Percentiles rank a stretch among this genome's conserved stretches.
phyloP scores from a whole-genome alignment of 768 basidiomycete species.

The Lentinus tigrinus region DNA sequence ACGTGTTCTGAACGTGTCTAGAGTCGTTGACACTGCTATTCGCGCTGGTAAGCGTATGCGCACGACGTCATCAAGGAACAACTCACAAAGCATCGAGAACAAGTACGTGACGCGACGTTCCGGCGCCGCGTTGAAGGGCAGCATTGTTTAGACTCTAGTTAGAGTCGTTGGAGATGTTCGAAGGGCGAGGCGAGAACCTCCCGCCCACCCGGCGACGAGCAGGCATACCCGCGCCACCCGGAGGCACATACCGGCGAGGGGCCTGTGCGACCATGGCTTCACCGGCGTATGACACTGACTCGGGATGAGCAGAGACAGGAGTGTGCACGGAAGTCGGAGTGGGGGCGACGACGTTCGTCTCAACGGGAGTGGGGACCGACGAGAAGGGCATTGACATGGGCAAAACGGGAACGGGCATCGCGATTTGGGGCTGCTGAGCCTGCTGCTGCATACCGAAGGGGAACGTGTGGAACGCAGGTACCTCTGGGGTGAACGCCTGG shows the following conservation, averaged over 20 bases:
- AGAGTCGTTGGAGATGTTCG: background rate
- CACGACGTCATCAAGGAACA: background rate
- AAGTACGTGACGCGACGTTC: background rate
- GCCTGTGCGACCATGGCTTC: background rate
- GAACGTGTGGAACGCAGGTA: background rate
- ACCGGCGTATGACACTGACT: background rate
- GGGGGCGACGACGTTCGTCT: background rate
- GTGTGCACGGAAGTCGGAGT: background rate
- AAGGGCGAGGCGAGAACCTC: background rate
- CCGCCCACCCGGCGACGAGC: conserved; percentile 4
- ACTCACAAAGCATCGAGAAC: background rate
- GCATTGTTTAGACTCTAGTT: background rate
- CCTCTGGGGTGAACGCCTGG: background rate
- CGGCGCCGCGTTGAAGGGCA: background rate
- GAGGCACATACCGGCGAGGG: conserved; percentile 7
- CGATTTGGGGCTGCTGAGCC: background rate
- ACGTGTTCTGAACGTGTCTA: background rate
- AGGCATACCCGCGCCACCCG: conserved; percentile 1
- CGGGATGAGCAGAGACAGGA: background rate
- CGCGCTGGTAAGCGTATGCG: background rate
- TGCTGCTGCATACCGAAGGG: background rate
- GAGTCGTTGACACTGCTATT: background rate
- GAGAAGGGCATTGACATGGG: background rate
- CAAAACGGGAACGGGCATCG: background rate
- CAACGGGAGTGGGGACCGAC: background rate